Base-by-base conservation (phyloP, 441 rosid genomes). In the Eruca vesicaria region DNA sequence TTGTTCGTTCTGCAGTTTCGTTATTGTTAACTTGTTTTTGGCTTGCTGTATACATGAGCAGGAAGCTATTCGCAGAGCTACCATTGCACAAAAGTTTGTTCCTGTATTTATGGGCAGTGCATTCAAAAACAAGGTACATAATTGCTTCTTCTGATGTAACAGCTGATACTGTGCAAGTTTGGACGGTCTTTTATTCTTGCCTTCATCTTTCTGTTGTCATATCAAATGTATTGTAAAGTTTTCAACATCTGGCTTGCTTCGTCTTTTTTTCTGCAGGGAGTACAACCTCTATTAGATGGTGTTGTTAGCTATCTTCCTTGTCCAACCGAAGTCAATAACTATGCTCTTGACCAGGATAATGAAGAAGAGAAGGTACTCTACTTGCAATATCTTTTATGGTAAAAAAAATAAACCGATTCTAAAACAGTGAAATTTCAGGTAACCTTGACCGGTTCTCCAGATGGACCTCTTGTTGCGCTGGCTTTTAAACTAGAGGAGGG, bases 71-170 rank as follows among this genome's bases (percentile, higher is more conserved):
- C 97, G 94, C 64, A 86, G 99, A 83, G 97, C 97, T 77, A 96
- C 99, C 23, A 52, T 90, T 57, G 97, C 94, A 15, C 87, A 77
- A 56, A 93, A 89, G 79, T 93, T 96, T 80, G 85, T 96, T 31
- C 99, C 98, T 56, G 97, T 96, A 66, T 96, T 93, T 82, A 96
- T 96, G 98, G 99, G 99, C 5, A 93, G 98, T 80, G 99, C 98
- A 21, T 93, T 96, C 85, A 96, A 93, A 80, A 96, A 96, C 82
- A 96, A 93, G 99, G 99, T 93, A n/a, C n/a, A n/a, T n/a, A 83
- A 43, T 66, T 72, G 32, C 7, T 36, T 9, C 15, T 15, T 59
- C 20, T 18, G 58, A 66, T 59, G 60, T 20, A 36, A 0, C 28
- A 65, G 28, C 71, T 78, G 73, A 53, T 66, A 62, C 26, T 60